Base-by-base conservation (phyloP, 352 stramenopile species). In the Plasmopara viticola region DNA sequence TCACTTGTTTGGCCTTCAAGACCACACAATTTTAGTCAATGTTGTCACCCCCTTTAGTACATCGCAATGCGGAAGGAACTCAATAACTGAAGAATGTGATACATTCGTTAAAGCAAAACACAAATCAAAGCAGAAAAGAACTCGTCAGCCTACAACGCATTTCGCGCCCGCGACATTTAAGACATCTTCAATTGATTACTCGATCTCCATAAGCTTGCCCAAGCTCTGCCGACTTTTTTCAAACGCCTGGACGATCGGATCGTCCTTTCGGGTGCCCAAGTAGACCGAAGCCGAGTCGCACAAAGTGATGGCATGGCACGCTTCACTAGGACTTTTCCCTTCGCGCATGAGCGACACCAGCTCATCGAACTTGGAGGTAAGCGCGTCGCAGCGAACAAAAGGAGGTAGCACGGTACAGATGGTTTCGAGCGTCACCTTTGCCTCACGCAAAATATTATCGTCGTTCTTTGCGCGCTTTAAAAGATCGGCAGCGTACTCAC, bases 341-440 rank as follows among this genome's bases (percentile, higher is more conserved):
- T 75, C 37, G 25, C 74, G 52, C 30, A 89, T 60, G 14, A 89
- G 63, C 38, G 68, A 44, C n/a, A 73, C 61, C 7, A 94, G 53
- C 44, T 77, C 68, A 48, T 94, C 83, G 25, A 94, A 94, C 58
- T 90, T 86, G 34, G 72, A 79, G 20, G 73, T 77, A 30, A 89
- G 76, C 50, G 77, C 56, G 47, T 88, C 78, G 51, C 78, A 87
- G 35, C 65, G 70, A 31, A 69, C 78, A 45, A 43, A 65, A 0
- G 77, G 78, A 5, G 80, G 83, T 10, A 94, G 56, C 34, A 89
- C 68, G 7, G 70, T 66, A 64, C 83, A 94, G 65, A 94, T 82
- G 1, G 80, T 85, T 56, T 89, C 70, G 17, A 94, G 61, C 25
- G 76, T 79, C 45, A 81, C 20, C 65, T 90, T 90, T 0, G 73